These are phyloP conservation scores for Ganoderma sinense DNA, from an alignment of 1,284 basidiomycete species.

Conservation along the genomic window DNA sequence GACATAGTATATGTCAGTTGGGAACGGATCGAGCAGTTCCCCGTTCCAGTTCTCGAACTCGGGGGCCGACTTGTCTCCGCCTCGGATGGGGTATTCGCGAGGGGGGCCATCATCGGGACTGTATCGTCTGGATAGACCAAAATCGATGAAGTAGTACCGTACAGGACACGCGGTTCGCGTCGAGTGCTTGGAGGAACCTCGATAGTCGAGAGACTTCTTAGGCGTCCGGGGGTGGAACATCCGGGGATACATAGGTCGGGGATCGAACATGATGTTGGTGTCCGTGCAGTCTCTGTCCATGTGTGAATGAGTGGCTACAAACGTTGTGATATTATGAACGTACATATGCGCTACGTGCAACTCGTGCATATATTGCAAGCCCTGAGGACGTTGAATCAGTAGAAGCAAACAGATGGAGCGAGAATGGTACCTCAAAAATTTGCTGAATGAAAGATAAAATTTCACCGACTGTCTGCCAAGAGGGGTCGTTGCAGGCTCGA, in stretches of 20 bases:
- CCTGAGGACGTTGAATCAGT: conserved; percentile 13
- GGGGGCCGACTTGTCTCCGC: conserved; percentile 20
- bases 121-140: conserved; percentile 42
- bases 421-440: conserved; percentile 28
- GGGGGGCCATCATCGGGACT: conserved; percentile 9
- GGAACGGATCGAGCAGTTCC: conserved; percentile 37
- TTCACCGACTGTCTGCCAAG: conserved; percentile 31
- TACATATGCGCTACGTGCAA: conserved; percentile 32
- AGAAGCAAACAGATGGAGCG: neutral
- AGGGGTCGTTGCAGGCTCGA: conserved; percentile 25
- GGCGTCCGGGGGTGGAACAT: conserved; percentile 33
- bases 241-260: neutral
- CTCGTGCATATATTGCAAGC: conserved; percentile 33
- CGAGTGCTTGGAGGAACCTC: conserved; percentile 31
- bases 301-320: conserved; percentile 34
- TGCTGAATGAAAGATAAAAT: conserved; percentile 32
- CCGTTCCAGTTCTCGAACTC: conserved; percentile 11
- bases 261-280: conserved; percentile 19
- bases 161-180: conserved; percentile 36
- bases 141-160: conserved; percentile 44
- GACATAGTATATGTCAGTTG: conserved; percentile 39
- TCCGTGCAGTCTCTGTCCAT: conserved; percentile 44
- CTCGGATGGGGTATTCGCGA: conserved; percentile 9
- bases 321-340: conserved; percentile 14
- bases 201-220: neutral